These are phyloP conservation scores for Aulographum hederae DNA, from an alignment of 2,329 filamentous ascomycete species.

Conservation along the genomic window DNA sequence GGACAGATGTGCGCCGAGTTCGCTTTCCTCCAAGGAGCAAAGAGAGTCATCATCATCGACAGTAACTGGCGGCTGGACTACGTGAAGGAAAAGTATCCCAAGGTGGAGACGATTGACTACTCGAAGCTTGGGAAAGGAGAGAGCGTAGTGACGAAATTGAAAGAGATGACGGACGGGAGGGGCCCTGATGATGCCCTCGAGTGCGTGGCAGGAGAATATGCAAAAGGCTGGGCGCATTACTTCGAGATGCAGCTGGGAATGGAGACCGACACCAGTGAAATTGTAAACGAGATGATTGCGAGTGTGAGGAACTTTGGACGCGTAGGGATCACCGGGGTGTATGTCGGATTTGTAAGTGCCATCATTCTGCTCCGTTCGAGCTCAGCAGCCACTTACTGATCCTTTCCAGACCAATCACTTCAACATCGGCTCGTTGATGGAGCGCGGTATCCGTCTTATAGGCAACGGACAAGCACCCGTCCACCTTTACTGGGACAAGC, in stretches of 20 bases:
- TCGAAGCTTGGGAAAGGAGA: constrained; percentile 38
- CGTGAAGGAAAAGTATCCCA: constrained; percentile 43
- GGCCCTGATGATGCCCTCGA: constrained; percentile 64
- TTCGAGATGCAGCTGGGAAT: constrained; percentile 43
- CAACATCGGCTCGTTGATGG: constrained; percentile 70
- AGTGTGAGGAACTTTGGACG: constrained; percentile 55
- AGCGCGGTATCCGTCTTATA: constrained; percentile 66
- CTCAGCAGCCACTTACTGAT: background rate
- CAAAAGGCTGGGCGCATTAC: constrained; percentile 42
- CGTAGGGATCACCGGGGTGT: constrained; percentile 59
- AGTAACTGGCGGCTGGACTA: constrained; percentile 52
- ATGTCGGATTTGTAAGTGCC: constrained; percentile 37
- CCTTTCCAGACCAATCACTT: constrained; percentile 53
- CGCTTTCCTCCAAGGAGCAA: constrained; percentile 52
- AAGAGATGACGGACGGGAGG: constrained; percentile 48
- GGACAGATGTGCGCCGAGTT: constrained; percentile 60
- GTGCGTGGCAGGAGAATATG: constrained; percentile 43
- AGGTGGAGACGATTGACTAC: constrained; percentile 54
- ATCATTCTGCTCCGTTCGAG: constrained; percentile 1
- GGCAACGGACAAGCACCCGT: constrained; percentile 55
- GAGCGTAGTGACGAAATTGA: constrained; percentile 53
- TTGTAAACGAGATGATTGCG: constrained; percentile 64
- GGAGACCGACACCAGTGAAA: constrained; percentile 73
- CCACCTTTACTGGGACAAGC: constrained; percentile 65
- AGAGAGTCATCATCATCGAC: constrained; percentile 63